Evolutionary conservation across 164 flowering plant species (phyloP), one percentile per base, ranked within the genome.

Genomic region (Dillenia suffruticosa): DNA sequence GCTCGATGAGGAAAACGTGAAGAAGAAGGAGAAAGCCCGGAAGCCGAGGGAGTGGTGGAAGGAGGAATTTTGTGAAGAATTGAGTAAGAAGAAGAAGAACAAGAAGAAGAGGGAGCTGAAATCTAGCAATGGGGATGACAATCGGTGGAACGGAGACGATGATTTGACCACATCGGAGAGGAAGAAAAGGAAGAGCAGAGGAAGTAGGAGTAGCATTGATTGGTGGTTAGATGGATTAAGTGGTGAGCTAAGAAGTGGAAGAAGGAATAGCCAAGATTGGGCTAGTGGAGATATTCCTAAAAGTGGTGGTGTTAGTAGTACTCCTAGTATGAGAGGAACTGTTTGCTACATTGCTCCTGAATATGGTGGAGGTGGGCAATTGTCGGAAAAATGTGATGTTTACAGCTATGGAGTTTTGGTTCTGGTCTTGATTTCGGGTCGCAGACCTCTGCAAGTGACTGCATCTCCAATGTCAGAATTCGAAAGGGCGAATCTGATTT

Each of bases 311-410:
- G 67, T 89, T 46, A 88, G 97, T 64, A 95, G 97, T 59, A 95
- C 97, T 0, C 97, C 97, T 0, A 95, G 99, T 59, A 95, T 95
- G 97, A 82, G 97, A 71, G 97, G 99, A 45, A 95, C 99, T 2
- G 92, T 95, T 12, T 95, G 99, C 68, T 92, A 92, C 62, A 81
- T 88, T 57, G 97, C 99, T 43, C 99, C 97, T 0, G 99, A 95
- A 56, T 89, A 82, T 63, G 86, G 94, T 22, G 90, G 93, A 10
- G 95, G 91, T 0, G 92, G 94, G 3, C 69, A 68, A 58, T 70
- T 87, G 4, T 89, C 94, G 0, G 97, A 92, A 64, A 95, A 82
- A 67, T 84, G 94, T 56, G 99, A 91, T 67, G 93, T 91, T 1
- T 94, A 91, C 55, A 94, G 97, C 70, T 94, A 77, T 66, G 97